phyloP scores from a whole-genome alignment of 2,329 filamentous ascomycete genomes.

The Cordyceps pruinosa region DNA sequence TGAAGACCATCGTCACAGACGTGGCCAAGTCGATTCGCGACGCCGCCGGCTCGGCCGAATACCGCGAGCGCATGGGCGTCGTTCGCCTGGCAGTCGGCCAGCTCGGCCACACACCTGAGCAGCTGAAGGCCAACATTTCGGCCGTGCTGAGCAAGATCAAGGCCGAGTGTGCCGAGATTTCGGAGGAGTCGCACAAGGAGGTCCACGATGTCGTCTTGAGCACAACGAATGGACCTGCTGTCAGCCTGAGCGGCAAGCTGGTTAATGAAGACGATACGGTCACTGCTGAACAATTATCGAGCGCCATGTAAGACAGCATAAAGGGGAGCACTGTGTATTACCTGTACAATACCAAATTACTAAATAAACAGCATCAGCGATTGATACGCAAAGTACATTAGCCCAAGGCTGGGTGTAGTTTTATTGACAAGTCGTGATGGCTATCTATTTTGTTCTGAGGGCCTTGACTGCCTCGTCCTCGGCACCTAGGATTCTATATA shows the following conservation, averaged over 20 bases:
- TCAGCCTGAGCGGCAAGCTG: conserved; percentile 79
- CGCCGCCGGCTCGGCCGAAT: conserved; percentile 77
- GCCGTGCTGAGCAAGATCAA: conserved; percentile 69
- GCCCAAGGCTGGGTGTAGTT: conserved; percentile 2
- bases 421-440: conserved; percentile 25
- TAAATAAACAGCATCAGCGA: conserved; percentile 11
- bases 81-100: conserved; percentile 88
- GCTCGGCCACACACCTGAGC: conserved; percentile 78
- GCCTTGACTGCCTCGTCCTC: conserved; percentile 45
- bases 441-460: conserved; percentile 24
- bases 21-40: conserved; percentile 68
- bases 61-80: conserved; percentile 78
- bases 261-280: conserved; percentile 53
- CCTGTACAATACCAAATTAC: conserved; percentile 14
- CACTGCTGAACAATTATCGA: conserved; percentile 44
- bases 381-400: conserved; percentile 10
- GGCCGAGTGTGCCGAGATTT: conserved; percentile 68
- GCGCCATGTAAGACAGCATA: conserved; percentile 41
- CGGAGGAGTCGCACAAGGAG: conserved; percentile 40
- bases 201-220: conserved; percentile 66
- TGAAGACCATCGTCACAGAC: conserved; percentile 81
- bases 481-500: conserved; percentile 48
- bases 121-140: conserved; percentile 79
- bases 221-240: conserved; percentile 78
- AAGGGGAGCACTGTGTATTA: conserved; percentile 9